Conservation (phyloP, 2,329 filamentous ascomycete genomes). For the Trichoderma aggressivum region DNA sequence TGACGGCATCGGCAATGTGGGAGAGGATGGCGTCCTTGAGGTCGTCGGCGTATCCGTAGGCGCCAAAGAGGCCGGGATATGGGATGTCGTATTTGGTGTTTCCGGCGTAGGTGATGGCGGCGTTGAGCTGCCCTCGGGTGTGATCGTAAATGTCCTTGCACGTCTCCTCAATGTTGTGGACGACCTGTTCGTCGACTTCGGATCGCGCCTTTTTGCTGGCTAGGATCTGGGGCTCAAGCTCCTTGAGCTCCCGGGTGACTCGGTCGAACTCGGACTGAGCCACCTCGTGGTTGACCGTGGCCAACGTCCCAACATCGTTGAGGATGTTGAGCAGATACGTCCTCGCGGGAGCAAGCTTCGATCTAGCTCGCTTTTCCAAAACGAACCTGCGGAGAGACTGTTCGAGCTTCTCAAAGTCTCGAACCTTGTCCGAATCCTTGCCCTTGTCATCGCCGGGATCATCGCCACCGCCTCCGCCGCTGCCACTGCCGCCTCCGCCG, state of each 20-base stretch:
- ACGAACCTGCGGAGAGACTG: slow-evolving; percentile 88
- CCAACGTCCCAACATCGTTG: slow-evolving; percentile 78
- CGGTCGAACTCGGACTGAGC: slow-evolving; percentile 81
- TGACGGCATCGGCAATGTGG: slow-evolving; percentile 76
- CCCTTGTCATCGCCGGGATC: slow-evolving; percentile 67
- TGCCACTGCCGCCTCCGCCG: slow-evolving; percentile 48
- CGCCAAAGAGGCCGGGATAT: slow-evolving; percentile 81
- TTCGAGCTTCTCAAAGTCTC: slow-evolving; percentile 87
- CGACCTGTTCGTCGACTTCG: slow-evolving; percentile 77
- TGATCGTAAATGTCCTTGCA: slow-evolving; percentile 83
- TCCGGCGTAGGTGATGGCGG: slow-evolving; percentile 73
- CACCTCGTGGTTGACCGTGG: slow-evolving; percentile 82
- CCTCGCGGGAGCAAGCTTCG: slow-evolving; percentile 91
- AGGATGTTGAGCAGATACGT: slow-evolving; percentile 94
- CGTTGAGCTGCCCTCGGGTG: slow-evolving; percentile 70
- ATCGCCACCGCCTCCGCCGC: slow-evolving; percentile 53
- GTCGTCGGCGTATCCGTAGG: slow-evolving; percentile 90
- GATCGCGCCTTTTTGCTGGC: slow-evolving; percentile 75
- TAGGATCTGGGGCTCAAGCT: slow-evolving; percentile 82
- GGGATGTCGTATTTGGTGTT: slow-evolving; percentile 72
- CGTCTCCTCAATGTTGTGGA: slow-evolving; percentile 77
- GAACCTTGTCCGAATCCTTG: slow-evolving; percentile 82
- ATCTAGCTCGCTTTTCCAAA: slow-evolving; percentile 89
- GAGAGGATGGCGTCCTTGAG: slow-evolving; percentile 89
- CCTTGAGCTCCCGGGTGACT: slow-evolving; percentile 73